Percentiles rank a stretch among this genome's conserved stretches.
Conservation (phyloP, 345 rosid species). For the Acer yangbiense region DNA sequence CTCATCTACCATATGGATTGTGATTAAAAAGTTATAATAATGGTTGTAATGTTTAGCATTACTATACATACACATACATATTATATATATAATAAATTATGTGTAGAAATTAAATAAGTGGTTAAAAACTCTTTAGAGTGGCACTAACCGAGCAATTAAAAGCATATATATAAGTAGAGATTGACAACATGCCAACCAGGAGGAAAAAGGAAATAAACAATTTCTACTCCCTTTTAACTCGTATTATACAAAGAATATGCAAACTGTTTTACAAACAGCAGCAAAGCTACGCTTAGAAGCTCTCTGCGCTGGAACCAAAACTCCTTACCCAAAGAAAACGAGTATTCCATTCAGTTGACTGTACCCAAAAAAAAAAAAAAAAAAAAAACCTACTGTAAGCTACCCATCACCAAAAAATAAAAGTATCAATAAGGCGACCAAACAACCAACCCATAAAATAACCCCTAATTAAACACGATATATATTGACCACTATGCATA, state of each 20-base stretch:
- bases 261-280: constrained; percentile 26
- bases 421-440: constrained; percentile 8
- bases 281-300: constrained; percentile 6
- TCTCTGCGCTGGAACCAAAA: constrained; percentile 14
- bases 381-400: background rate
- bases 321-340: constrained; percentile 4
- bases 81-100: no score
- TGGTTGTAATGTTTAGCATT: no score
- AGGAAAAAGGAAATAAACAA: background rate
- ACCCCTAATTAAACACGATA: background rate
- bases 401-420: constrained; percentile 13
- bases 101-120: no score
- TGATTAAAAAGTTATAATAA: no score
- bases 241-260: constrained; percentile 26
- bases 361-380: background rate
- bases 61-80: no score
- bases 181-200: background rate
- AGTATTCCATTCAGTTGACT: background rate
- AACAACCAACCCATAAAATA: background rate
- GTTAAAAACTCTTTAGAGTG: no score
- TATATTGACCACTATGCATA: constrained; percentile 7
- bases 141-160: no score
- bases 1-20: no score
- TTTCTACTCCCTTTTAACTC: constrained; percentile 4
- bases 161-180: no score